A percentile compares a stretch with the other conserved stretches of the same genome.
These are phyloP conservation scores for Crataegus laevigata DNA, from an alignment of 306 rosid species.

Conservation along the genomic window DNA sequence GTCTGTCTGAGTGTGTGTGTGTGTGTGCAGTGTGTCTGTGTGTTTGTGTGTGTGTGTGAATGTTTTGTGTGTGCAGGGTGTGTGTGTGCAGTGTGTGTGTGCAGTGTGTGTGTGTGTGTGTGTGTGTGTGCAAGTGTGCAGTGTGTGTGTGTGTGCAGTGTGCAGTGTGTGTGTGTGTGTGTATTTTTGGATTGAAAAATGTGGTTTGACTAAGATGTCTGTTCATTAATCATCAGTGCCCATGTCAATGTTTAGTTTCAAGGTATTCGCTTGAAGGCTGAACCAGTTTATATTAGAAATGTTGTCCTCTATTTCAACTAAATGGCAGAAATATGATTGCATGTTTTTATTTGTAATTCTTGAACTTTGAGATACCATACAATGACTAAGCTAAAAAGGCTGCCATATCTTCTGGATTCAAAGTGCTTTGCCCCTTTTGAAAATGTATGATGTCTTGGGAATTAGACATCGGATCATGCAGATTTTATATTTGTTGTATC, in stretches of 20 bases:
- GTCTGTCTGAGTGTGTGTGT: too few relatives aligned
- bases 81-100: too few relatives aligned
- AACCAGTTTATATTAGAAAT: not conserved
- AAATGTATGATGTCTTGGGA: not conserved
- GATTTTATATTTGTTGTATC: not conserved
- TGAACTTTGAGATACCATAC: not conserved
- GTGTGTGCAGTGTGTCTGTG: too few relatives aligned
- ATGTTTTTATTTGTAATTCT: not conserved
- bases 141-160: too few relatives aligned
- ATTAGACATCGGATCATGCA: not conserved
- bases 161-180: too few relatives aligned
- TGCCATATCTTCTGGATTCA: not conserved
- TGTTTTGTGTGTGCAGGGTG: too few relatives aligned
- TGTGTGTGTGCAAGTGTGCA: too few relatives aligned
- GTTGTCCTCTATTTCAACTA: not conserved
- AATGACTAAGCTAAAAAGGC: not conserved
- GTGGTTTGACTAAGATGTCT: not conserved
- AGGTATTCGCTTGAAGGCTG: not conserved
- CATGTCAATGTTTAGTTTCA: not conserved
- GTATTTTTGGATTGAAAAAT: not conserved
- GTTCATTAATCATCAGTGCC: not conserved
- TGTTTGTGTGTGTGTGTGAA: too few relatives aligned
- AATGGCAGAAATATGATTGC: not conserved
- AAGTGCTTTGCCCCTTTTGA: not conserved
- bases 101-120: too few relatives aligned